phyloP scores from a whole-genome alignment of 805 yeast species.

The Jamesozyma rosinii region DNA sequence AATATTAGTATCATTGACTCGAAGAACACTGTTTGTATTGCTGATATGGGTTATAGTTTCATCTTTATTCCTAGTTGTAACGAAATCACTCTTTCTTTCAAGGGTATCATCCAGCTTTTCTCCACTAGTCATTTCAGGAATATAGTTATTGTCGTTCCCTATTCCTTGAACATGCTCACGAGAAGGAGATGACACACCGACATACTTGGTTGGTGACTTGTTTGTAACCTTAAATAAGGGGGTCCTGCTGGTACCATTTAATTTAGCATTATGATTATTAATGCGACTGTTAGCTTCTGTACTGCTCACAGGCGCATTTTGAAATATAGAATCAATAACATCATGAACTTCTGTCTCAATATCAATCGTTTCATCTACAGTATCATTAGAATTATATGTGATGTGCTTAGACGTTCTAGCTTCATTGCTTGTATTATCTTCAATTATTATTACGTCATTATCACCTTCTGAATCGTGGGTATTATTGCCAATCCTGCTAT shows the following conservation, averaged over 20 bases:
- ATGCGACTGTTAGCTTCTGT: neutral
- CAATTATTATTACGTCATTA: neutral
- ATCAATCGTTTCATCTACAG: neutral
- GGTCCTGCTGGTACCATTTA: neutral
- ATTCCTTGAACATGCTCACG: neutral
- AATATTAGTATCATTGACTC: slow-evolving; percentile 6
- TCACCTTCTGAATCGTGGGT: no score
- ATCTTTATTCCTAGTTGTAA: neutral
- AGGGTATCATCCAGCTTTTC: neutral
- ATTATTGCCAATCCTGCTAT: neutral
- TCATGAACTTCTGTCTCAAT: neutral
- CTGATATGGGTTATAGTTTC: neutral
- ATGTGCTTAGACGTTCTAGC: neutral
- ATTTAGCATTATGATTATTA: neutral
- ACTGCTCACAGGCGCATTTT: neutral
- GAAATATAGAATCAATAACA: neutral
- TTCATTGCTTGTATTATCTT: neutral
- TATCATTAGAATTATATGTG: neutral
- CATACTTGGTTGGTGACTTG: slow-evolving; percentile 17
- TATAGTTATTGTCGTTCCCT: neutral
- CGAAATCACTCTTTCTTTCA: neutral
- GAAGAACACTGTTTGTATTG: neutral
- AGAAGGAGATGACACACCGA: slow-evolving; percentile 1
- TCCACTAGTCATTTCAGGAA: neutral
- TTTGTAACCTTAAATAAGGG: slow-evolving; percentile 16